Conservation (phyloP, 371 early-diverging fungal genomes). For the Paraphysoderma sedebokerense region DNA sequence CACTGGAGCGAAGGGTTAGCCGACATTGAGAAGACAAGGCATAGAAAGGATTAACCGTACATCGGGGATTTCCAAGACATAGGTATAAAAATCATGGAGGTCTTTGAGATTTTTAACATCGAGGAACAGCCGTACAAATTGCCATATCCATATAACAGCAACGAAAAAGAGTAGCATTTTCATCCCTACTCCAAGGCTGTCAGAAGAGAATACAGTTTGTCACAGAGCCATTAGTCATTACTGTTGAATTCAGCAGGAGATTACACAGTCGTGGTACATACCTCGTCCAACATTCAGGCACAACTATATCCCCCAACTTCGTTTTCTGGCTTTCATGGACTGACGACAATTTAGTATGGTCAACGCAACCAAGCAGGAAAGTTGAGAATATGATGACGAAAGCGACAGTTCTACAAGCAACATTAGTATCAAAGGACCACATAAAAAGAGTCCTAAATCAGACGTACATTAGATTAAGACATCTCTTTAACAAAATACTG, state of each 20-base stretch:
- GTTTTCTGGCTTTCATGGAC: slow-evolving; percentile 39
- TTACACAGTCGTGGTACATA: slow-evolving; percentile 1
- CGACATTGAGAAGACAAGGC: not conserved
- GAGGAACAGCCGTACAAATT: slow-evolving; percentile 39
- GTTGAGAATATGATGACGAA: slow-evolving; percentile 76
- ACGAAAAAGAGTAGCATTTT: slow-evolving; percentile 36
- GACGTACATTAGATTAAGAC: slow-evolving; percentile 53
- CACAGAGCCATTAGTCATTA: not conserved
- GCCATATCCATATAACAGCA: slow-evolving; percentile 51
- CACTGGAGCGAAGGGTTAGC: slow-evolving; percentile 13
- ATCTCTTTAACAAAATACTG: slow-evolving; percentile 48
- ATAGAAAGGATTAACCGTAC: slow-evolving; percentile 17
- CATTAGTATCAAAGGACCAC: slow-evolving; percentile 1
- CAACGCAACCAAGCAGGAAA: slow-evolving; percentile 74
- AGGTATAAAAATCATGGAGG: slow-evolving; percentile 68
- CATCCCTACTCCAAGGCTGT: slow-evolving; percentile 21
- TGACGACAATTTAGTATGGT: slow-evolving; percentile 62
- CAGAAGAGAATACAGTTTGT: slow-evolving; percentile 3
- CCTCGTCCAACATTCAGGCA: slow-evolving; percentile 48
- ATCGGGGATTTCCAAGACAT: slow-evolving; percentile 64
- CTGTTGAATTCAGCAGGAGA: slow-evolving; percentile 2
- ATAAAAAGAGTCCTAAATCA: not conserved
- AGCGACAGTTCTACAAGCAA: slow-evolving; percentile 37
- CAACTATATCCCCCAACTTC: slow-evolving; percentile 48
- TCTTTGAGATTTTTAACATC: slow-evolving; percentile 55